Conservation (phyloP, 768 basidiomycete genomes). For the Dentipellis sp. region DNA sequence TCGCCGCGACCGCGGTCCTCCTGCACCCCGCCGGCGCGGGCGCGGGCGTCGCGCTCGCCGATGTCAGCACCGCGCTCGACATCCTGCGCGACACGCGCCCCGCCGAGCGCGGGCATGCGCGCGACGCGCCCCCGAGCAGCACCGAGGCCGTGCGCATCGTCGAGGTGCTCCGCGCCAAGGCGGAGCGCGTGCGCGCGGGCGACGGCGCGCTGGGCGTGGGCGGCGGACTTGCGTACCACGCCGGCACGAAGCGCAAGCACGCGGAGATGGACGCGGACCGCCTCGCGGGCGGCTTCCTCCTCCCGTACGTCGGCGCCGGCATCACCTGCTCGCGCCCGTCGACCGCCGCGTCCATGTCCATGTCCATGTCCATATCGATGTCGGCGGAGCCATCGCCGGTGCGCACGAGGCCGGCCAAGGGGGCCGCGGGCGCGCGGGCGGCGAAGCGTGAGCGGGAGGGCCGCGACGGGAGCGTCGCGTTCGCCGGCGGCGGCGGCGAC, state of each 20-base stretch:
- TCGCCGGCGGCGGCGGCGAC: background rate
- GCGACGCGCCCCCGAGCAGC: conserved; percentile 27
- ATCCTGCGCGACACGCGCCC: conserved; percentile 28
- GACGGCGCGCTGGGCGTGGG: conserved; percentile 6
- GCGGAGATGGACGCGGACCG: conserved; percentile 25
- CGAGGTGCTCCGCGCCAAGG: conserved; percentile 20
- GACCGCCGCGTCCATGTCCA: background rate
- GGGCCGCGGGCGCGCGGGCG: conserved; percentile 3
- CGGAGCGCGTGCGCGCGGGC: conserved; percentile 24
- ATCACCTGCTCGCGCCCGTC: conserved; percentile 15
- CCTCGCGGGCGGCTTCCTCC: conserved; percentile 24
- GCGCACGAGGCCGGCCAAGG: background rate
- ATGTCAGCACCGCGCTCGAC: conserved; percentile 34
- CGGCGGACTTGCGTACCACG: conserved; percentile 4
- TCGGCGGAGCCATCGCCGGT: too few relatives aligned
- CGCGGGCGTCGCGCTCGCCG: conserved; percentile 38
- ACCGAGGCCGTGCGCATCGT: conserved; percentile 19
- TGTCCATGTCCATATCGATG: too few relatives aligned
- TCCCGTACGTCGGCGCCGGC: conserved; percentile 33
- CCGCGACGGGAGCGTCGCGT: background rate
- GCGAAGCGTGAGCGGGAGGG: background rate
- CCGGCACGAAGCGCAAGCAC: conserved; percentile 36
- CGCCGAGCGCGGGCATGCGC: conserved; percentile 17
- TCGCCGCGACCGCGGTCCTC: conserved; percentile 55
- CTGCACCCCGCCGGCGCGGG: conserved; percentile 40